phyloP scores from a whole-genome alignment of 1,139 yeast genomes.

The Zygosaccharomyces sapae region DNA sequence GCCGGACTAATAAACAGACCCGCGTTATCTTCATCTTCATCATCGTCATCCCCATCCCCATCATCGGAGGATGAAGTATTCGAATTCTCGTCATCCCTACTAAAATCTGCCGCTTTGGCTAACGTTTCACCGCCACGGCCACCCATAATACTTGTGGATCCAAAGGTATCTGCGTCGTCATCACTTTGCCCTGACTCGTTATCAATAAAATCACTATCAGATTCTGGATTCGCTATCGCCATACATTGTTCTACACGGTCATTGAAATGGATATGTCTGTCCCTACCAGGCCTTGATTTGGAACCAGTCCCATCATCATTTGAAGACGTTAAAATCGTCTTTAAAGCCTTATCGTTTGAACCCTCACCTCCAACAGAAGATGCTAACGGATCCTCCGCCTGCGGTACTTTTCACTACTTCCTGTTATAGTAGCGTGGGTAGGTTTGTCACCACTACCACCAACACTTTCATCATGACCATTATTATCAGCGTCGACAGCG shows the following conservation, averaged over 20 bases:
- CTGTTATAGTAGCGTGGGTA: conserved; percentile 6
- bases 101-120: conserved; percentile 9
- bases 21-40: conserved; percentile 32
- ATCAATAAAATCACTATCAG: conserved; percentile 39
- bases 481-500: conserved; percentile 4
- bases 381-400: neutral
- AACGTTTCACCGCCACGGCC: conserved; percentile 11
- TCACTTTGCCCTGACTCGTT: conserved; percentile 30
- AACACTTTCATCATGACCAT: conserved; percentile 10
- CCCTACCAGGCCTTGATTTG: conserved; percentile 32
- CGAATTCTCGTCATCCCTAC: conserved; percentile 20
- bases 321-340: conserved; percentile 20
- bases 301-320: conserved; percentile 14
- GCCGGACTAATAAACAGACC: conserved; percentile 39
- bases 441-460: neutral
- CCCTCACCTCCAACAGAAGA: neutral
- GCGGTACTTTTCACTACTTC: conserved; percentile 1
- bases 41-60: conserved; percentile 27
- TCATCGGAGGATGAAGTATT: conserved; percentile 32
- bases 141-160: conserved; percentile 19
- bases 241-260: conserved; percentile 92
- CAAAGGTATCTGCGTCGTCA: conserved; percentile 19
- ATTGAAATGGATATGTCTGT: conserved; percentile 78
- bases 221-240: conserved; percentile 51
- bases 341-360: conserved; percentile 4